phyloP scores from a whole-genome alignment of 169 alveolate species.

The Hepatocystis sp. region DNA sequence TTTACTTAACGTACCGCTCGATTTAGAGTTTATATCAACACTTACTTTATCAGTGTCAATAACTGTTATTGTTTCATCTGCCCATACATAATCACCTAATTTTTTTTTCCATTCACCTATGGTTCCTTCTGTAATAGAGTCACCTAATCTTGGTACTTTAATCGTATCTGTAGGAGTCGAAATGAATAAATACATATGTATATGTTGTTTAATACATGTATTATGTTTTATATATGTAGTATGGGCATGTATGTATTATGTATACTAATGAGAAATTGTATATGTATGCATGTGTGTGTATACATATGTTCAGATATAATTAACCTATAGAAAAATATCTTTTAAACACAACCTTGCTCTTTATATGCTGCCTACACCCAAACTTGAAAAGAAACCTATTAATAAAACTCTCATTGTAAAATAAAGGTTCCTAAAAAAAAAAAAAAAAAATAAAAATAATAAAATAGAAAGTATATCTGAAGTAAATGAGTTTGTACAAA shows the following conservation, averaged over 20 bases:
- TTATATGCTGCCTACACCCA: constrained; percentile 8
- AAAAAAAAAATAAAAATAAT: background rate
- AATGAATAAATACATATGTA: background rate
- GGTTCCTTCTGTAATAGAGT: constrained; percentile 91
- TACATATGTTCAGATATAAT: background rate
- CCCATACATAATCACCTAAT: constrained; percentile 92
- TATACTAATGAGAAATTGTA: background rate
- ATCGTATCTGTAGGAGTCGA: constrained; percentile 59
- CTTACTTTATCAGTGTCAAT: constrained; percentile 97
- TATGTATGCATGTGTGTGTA: too few relatives aligned
- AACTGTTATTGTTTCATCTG: constrained; percentile 94
- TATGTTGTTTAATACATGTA: background rate
- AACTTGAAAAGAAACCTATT: constrained; percentile 23
- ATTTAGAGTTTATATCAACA: constrained; percentile 93
- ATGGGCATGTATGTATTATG: background rate
- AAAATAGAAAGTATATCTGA: constrained; percentile 6
- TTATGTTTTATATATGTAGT: background rate
- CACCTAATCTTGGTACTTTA: constrained; percentile 89
- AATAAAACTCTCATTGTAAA: constrained; percentile 25
- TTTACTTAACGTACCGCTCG: constrained; percentile 67
- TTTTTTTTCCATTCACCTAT: constrained; percentile 86
- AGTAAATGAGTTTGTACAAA: too few relatives aligned
- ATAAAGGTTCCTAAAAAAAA: constrained; percentile 35
- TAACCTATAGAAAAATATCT: constrained; percentile 72
- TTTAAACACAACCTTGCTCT: constrained; percentile 6